A percentile compares a stretch with the other conserved stretches of the same genome.
phyloP scores from a whole-genome alignment of 2,329 filamentous ascomycete genomes.

The Fusarium haematococcum region DNA sequence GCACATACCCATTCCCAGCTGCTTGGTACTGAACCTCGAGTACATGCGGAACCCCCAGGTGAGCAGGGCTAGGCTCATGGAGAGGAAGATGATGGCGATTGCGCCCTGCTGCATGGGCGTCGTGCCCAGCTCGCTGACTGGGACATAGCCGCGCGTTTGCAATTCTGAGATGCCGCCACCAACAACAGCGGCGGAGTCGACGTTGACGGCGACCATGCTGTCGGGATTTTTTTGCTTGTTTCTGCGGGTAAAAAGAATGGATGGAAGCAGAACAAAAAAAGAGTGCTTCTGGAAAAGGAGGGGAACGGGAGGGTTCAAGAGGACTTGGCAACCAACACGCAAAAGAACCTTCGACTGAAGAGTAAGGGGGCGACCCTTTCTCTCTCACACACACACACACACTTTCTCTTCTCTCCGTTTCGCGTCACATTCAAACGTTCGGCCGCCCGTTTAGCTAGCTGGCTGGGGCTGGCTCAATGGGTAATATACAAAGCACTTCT shows the following conservation, averaged over 20 bases:
- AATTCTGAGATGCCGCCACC: neutral
- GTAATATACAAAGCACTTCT: neutral
- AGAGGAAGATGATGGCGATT: slow-evolving; percentile 36
- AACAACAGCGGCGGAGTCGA: neutral
- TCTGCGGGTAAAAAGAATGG: neutral
- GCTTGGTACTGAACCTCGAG: slow-evolving; percentile 31
- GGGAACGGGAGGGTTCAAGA: neutral
- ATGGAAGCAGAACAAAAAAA: neutral
- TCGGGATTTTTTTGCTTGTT: neutral
- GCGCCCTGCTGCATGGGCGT: slow-evolving; percentile 31
- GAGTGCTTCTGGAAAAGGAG: neutral
- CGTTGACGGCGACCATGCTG: neutral
- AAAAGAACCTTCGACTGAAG: neutral
- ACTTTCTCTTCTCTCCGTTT: neutral
- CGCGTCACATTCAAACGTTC: neutral
- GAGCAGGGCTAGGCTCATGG: slow-evolving; percentile 29
- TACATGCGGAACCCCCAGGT: slow-evolving; percentile 32
- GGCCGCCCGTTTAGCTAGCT: neutral
- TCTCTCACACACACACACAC: neutral
- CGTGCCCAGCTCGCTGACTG: slow-evolving; percentile 6
- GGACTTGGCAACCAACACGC: neutral
- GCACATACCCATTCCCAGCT: slow-evolving; percentile 32
- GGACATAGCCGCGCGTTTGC: neutral
- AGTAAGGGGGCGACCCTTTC: neutral
- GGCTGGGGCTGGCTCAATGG: neutral